Evolutionary conservation across 495 filamentous ascomycete genomes (phyloP).

Genomic region (Cladorrhinum samala): DNA sequence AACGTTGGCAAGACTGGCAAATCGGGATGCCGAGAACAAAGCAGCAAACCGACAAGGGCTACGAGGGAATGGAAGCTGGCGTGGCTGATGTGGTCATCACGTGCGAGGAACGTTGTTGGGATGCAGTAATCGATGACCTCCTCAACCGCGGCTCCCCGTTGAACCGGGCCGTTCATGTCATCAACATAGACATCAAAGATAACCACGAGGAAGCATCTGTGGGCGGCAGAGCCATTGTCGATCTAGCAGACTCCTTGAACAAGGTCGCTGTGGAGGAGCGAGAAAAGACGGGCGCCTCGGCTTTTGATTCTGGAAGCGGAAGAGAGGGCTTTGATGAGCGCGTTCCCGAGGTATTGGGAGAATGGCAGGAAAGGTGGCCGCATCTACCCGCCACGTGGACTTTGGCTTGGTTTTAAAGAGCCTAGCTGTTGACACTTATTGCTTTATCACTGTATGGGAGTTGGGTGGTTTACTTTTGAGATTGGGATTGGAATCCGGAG

Average conservation of each 20-base stretch:
- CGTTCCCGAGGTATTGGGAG: conserved; percentile 88
- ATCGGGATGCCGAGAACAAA: conserved; percentile 74
- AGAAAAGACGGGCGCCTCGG: conserved; percentile 50
- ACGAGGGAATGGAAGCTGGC: conserved; percentile 77
- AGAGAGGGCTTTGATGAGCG: conserved; percentile 81
- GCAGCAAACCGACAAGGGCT: conserved; percentile 57
- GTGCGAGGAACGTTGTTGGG: conserved; percentile 97
- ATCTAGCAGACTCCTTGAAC: conserved; percentile 82
- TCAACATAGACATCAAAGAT: conserved; percentile 97
- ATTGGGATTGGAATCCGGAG: neutral
- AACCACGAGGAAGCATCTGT: conserved; percentile 94
- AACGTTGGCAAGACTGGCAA: conserved; percentile 98
- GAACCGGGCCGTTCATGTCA: conserved; percentile 90
- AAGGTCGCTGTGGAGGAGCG: conserved; percentile 73
- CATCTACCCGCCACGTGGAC: conserved; percentile 89
- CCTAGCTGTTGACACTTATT: neutral
- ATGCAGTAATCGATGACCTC: conserved; percentile 93
- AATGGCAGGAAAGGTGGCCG: conserved; percentile 95
- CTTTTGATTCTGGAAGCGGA: conserved; percentile 63
- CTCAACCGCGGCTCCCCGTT: conserved; percentile 73
- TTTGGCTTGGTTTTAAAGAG: conserved; percentile 77
- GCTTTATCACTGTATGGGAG: neutral
- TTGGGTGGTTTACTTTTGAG: neutral
- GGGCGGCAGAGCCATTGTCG: conserved; percentile 86
- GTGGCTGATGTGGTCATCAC: conserved; percentile 94